Evolutionary conservation across 179 eudicot species (phyloP).

Genomic region (Silene coronaria): DNA sequence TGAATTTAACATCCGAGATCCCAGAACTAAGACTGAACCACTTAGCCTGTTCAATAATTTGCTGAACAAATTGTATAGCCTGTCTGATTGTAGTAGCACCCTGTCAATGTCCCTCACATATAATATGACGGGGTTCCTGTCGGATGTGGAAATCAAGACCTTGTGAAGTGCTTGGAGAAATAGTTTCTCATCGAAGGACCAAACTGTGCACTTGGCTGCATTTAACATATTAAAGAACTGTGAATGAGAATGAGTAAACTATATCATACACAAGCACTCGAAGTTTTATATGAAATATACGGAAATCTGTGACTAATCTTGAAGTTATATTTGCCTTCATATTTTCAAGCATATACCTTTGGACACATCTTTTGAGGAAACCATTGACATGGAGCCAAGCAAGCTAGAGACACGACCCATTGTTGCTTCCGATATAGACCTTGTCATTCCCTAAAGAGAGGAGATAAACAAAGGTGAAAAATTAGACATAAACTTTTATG

Average conservation of each 20-base stretch:
- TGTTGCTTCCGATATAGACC: slow-evolving; percentile 69
- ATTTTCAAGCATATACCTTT: slow-evolving; percentile 39
- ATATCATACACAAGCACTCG: background rate
- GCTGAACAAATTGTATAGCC: slow-evolving; percentile 57
- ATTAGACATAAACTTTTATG: too few relatives aligned
- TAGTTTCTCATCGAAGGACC: slow-evolving; percentile 73
- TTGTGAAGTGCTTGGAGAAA: slow-evolving; percentile 77
- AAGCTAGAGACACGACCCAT: slow-evolving; percentile 60
- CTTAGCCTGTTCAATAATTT: slow-evolving; percentile 50
- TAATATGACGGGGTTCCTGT: slow-evolving; percentile 52
- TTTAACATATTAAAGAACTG: slow-evolving; percentile 26
- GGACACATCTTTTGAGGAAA: slow-evolving; percentile 44
- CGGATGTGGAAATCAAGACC: slow-evolving; percentile 64
- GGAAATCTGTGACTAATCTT: background rate
- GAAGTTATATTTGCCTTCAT: background rate
- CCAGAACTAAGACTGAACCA: slow-evolving; percentile 71
- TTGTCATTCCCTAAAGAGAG: slow-evolving; percentile 31
- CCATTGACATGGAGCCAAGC: slow-evolving; percentile 57
- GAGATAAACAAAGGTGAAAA: slow-evolving; percentile 10
- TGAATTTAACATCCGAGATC: slow-evolving; percentile 61
- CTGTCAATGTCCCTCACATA: slow-evolving; percentile 77
- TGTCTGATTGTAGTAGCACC: slow-evolving; percentile 59
- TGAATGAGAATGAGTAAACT: slow-evolving; percentile 1
- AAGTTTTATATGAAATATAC: too few relatives aligned
- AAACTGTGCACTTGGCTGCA: slow-evolving; percentile 42